Base-by-base conservation (phyloP, 352 stramenopile species). In the Phytophthora fragariaefolia region DNA sequence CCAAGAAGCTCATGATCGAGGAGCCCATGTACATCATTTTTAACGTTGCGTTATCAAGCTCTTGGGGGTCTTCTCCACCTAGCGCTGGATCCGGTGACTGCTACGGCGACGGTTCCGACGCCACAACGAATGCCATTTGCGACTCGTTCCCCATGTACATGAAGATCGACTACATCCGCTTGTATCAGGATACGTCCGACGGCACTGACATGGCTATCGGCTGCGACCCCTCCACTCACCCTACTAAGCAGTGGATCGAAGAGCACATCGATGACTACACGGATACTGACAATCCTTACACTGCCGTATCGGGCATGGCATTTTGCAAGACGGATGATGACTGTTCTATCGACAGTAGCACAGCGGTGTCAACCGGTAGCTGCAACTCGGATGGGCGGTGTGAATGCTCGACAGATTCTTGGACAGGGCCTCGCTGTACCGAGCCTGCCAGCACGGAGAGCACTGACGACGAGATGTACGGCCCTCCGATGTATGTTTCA, bases 1-100 rank as follows among this genome's bases (percentile, higher is more conserved):
- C 80, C 66, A 89, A 72, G 75, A 95, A 75, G 74, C 87, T 85
- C 62, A 97, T 98, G 75, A 81, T 96, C 4, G 80, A 90, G 47
- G 93, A 98, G 67, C 93, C 93, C 4, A 96, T 93, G 80, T 97
- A 97, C 63, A 69, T 98, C 56, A 81, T 98, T 15, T 76, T 98
- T 38, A 98, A 98, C 75, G 96, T 93, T 6, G 93, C 93, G 1
- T 67, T 98, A 12, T 93, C 87, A 10, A 85, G 69, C 3, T 80
- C 86, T 20, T 98, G 92, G 93, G 79, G 79, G 0, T 68, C 79
- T 5, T 74, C 60, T n/a, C 79, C 79, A 1, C 77, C 78, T 3
- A 83, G 83, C 45, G 60, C 76, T 18, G 70, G 64, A 4, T 58
- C 45, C 10, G 53, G 57, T 9, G 45, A 50, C 10, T 89, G 80